Percentiles rank a stretch among this genome's conserved stretches.
Conservation (phyloP, 73 alveolate species). For the Symbiodinium natans region DNA sequence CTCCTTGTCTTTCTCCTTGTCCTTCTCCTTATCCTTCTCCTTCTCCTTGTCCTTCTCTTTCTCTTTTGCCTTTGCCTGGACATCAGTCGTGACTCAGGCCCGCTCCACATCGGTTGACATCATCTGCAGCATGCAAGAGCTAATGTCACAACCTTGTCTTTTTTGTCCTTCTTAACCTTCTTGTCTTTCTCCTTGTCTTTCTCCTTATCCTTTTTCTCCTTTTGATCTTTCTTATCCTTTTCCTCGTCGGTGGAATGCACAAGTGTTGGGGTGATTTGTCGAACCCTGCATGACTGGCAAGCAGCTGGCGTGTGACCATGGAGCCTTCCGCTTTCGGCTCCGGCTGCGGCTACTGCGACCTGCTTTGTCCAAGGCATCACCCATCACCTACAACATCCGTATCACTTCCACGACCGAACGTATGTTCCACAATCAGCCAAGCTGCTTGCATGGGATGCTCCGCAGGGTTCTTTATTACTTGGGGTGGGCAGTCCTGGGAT, state of each 20-base stretch:
- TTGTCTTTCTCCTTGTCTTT: conserved; percentile 19
- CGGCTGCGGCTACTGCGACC: conserved; percentile 91
- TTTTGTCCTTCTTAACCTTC: neutral
- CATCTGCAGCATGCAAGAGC: neutral
- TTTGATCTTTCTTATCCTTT: neutral
- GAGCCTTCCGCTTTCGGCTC: neutral
- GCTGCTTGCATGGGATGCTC: too few relatives aligned
- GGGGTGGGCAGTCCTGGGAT: too few relatives aligned
- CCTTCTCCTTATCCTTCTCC: neutral
- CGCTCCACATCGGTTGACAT: too few relatives aligned
- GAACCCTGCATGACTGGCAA: neutral
- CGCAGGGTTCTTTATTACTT: too few relatives aligned
- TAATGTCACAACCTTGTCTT: neutral
- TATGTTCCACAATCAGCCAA: too few relatives aligned
- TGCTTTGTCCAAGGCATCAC: neutral
- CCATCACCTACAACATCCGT: too few relatives aligned
- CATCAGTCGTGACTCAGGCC: neutral
- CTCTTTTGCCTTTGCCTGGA: neutral
- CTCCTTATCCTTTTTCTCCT: neutral
- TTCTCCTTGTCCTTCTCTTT: conserved; percentile 5
- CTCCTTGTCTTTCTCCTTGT: conserved; percentile 21
- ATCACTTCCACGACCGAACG: too few relatives aligned
- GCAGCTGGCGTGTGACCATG: too few relatives aligned
- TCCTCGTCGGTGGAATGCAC: too few relatives aligned
- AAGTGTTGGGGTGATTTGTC: too few relatives aligned